Conservation (phyloP, 192 early-diverging fungal species). For the Lobosporangium transversale region DNA sequence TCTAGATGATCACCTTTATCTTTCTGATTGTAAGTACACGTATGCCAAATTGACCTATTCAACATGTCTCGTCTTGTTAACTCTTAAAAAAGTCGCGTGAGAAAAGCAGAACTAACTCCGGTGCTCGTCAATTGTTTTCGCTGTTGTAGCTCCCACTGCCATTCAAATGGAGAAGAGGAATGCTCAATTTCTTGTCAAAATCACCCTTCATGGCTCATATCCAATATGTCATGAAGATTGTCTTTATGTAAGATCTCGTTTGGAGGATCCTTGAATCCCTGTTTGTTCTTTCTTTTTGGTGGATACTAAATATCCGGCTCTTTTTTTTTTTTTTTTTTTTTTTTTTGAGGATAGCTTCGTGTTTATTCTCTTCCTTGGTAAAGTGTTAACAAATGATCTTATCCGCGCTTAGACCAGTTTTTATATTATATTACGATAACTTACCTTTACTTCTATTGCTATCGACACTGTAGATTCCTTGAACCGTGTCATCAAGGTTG, state of each 20-base stretch:
- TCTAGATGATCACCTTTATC: conserved; percentile 54
- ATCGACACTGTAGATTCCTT: conserved; percentile 63
- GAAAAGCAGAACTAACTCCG: too few species aligned
- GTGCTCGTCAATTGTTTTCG: not conserved
- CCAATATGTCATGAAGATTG: conserved; percentile 58
- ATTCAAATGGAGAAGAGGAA: conserved; percentile 54
- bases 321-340: not conserved
- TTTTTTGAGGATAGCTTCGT: conserved; percentile 55
- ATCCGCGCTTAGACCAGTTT: too few species aligned
- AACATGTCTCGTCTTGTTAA: too few species aligned
- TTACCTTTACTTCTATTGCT: too few species aligned
- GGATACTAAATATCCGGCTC: not conserved
- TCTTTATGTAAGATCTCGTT: conserved; percentile 62
- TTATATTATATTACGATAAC: too few species aligned
- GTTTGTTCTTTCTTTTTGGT: too few species aligned
- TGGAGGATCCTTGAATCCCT: too few species aligned
- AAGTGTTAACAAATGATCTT: too few species aligned
- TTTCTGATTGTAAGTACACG: conserved; percentile 49
- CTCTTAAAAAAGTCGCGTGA: too few species aligned
- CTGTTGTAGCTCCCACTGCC: conserved; percentile 68
- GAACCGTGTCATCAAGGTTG: conserved; percentile 54
- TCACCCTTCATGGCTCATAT: conserved; percentile 52
- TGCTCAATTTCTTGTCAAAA: conserved; percentile 56
- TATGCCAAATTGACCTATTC: too few species aligned
- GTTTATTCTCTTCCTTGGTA: conserved; percentile 65